Conservation (phyloP, 2,329 filamentous ascomycete species). For the Pochonia chlamydosporia region DNA sequence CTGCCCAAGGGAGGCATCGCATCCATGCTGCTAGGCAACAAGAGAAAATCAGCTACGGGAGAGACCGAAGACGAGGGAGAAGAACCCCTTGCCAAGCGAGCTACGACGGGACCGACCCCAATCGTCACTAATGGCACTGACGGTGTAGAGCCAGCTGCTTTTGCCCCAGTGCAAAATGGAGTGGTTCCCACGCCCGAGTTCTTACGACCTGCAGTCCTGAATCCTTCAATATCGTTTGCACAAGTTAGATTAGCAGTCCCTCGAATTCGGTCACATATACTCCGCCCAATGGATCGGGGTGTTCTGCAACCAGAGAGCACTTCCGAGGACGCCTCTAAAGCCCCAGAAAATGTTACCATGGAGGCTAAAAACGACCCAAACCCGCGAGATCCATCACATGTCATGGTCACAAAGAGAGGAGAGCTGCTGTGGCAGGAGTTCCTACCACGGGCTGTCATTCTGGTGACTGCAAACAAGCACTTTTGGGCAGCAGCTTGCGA, state of each 20-base stretch:
- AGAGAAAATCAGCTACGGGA: constrained; percentile 69
- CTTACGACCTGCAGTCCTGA: constrained; percentile 80
- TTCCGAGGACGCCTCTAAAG: constrained; percentile 55
- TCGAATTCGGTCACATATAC: constrained; percentile 74
- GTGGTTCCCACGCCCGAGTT: constrained; percentile 71
- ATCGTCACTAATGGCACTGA: constrained; percentile 73
- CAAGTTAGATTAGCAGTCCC: constrained; percentile 85
- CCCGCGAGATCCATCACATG: constrained; percentile 74
- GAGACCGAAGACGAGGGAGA: constrained; percentile 74
- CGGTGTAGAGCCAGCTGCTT: constrained; percentile 70
- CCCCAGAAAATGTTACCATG: constrained; percentile 67
- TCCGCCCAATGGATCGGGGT: constrained; percentile 71
- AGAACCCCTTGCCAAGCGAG: constrained; percentile 38
- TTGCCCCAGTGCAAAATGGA: constrained; percentile 53
- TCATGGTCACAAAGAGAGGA: constrained; percentile 76
- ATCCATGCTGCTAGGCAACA: constrained; percentile 84
- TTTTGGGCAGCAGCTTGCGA: constrained; percentile 94
- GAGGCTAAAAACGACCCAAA: constrained; percentile 81
- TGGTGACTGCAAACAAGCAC: constrained; percentile 82
- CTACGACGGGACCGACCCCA: constrained; percentile 62
- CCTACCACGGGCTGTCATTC: constrained; percentile 76
- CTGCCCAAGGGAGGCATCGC: constrained; percentile 84
- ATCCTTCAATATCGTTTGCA: constrained; percentile 72
- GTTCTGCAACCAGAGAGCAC: constrained; percentile 46
- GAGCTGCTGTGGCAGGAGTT: constrained; percentile 90